Evolutionary conservation across 2,329 filamentous ascomycete species (phyloP), one percentile per base, ranked within the genome.

Genomic region (Knoxdaviesia proteae): DNA sequence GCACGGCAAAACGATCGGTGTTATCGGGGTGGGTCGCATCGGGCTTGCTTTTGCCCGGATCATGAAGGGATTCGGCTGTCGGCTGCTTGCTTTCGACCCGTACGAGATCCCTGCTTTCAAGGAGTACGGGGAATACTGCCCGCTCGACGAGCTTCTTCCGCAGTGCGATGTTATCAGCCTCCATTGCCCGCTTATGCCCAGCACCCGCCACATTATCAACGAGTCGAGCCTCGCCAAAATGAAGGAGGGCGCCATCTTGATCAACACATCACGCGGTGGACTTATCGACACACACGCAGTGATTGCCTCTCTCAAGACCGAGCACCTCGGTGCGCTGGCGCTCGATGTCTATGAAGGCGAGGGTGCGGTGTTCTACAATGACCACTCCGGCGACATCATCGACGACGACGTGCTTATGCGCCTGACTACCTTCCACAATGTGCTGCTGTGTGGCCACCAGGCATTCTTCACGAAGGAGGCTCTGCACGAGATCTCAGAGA

Each of bases 311-410:
- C 63, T 81, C 46, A 80, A 81, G 59, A 61, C 53, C 35, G 63
- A 62, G n/a, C 65, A 65, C 30, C 59, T 81, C 2, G 72, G 73
- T 6, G 75, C 71, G 1, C 59, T 79, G 32, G 77, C 74, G 0
- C 61, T 81, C 36, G 77, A 81, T 52, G 77, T 81, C 10, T 81
- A 80, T 54, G 77, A 81, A 52, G 67, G 65, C 37, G 77, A 81
- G 54, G 61, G 66, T n/a, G 56, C 61, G 36, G 57, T 79, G 34
- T 80, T 80, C 51, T 80, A 80, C 54, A 65, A 71, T 49, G 75
- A 80, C 49, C 72, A 76, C 51, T 77, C 72, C 5, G 65, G 61
- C 9, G 66, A 75, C 47, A 74, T 80, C 49, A 77, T 80, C 47
- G 62, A 79, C 40, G 77, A 81, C 51, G 75, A 80, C 49, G 62